Conservation (phyloP, 768 basidiomycete genomes). For the Butyriboletus loyo region DNA sequence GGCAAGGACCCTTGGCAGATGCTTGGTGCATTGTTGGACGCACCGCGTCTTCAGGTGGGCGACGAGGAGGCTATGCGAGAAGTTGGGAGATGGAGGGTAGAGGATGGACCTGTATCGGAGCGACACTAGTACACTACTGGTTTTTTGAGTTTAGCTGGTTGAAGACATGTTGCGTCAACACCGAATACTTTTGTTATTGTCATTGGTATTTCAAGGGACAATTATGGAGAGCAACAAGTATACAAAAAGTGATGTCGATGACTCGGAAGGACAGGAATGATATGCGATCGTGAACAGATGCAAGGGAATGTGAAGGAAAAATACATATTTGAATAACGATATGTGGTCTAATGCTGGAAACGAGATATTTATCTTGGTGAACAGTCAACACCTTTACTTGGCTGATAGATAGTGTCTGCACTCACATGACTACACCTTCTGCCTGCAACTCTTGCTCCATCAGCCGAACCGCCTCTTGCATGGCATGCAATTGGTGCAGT, state of each 20-base stretch:
- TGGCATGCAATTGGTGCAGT: conserved; percentile 20
- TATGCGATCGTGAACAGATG: neutral
- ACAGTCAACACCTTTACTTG: neutral
- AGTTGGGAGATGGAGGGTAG: conserved; percentile 87
- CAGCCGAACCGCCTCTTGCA: conserved; percentile 35
- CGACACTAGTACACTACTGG: conserved; percentile 46
- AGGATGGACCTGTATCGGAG: conserved; percentile 63
- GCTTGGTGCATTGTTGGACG: conserved; percentile 68
- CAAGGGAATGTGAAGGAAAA: neutral
- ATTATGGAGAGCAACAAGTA: neutral
- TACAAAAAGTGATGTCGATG: neutral
- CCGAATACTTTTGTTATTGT: neutral
- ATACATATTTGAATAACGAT: conserved; percentile 23
- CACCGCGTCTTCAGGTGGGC: conserved; percentile 64
- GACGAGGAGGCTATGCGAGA: conserved; percentile 83
- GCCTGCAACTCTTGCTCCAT: conserved; percentile 33
- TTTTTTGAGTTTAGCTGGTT: neutral
- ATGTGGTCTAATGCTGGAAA: neutral
- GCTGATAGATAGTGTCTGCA: no score
- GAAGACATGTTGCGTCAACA: neutral
- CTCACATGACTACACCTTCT: conserved; percentile 18
- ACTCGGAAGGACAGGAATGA: neutral
- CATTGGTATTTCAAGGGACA: neutral
- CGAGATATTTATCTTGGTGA: conserved; percentile 4
- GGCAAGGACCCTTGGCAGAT: conserved; percentile 93